These are phyloP conservation scores for Starmerella asiatica DNA, from an alignment of 805 yeast genomes.

Conservation along the genomic window DNA sequence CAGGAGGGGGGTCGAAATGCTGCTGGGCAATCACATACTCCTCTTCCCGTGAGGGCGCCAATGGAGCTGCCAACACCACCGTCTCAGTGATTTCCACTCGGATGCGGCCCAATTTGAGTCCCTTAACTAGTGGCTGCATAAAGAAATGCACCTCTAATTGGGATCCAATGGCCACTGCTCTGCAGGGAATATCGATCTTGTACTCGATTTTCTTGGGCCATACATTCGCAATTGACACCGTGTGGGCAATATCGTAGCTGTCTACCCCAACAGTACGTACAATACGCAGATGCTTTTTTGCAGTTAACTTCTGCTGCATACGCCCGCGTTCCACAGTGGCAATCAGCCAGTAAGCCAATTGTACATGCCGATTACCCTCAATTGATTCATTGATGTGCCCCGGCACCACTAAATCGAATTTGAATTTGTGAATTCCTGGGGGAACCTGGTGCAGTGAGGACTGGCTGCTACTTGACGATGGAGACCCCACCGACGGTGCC, in stretches of 20 bases:
- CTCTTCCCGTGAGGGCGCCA: slow-evolving; percentile 46
- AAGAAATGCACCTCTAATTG: slow-evolving; percentile 53
- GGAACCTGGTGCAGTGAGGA: slow-evolving; percentile 8
- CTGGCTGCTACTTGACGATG: not conserved
- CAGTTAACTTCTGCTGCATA: slow-evolving; percentile 47
- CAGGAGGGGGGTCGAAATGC: slow-evolving; percentile 33
- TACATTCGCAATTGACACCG: slow-evolving; percentile 83
- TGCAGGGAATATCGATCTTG: slow-evolving; percentile 69
- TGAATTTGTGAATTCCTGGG: slow-evolving; percentile 76
- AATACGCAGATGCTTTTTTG: slow-evolving; percentile 63
- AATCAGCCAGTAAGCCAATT: slow-evolving; percentile 55
- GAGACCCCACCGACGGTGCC: no score
- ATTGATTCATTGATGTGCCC: slow-evolving; percentile 78
- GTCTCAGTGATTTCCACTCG: slow-evolving; percentile 56
- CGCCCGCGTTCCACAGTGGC: slow-evolving; percentile 76
- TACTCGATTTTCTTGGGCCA: slow-evolving; percentile 95
- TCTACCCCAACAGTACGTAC: slow-evolving; percentile 81
- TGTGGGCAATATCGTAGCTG: slow-evolving; percentile 73
- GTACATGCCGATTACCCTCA: slow-evolving; percentile 76
- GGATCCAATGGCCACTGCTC: slow-evolving; percentile 85
- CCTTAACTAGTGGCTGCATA: slow-evolving; percentile 70
- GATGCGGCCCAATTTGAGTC: slow-evolving; percentile 62
- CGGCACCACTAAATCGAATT: slow-evolving; percentile 72
- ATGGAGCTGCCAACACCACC: slow-evolving; percentile 38
- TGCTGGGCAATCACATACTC: slow-evolving; percentile 50